Base-by-base conservation (phyloP, 2,329 filamentous ascomycete species). In the Colletotrichum navitas region DNA sequence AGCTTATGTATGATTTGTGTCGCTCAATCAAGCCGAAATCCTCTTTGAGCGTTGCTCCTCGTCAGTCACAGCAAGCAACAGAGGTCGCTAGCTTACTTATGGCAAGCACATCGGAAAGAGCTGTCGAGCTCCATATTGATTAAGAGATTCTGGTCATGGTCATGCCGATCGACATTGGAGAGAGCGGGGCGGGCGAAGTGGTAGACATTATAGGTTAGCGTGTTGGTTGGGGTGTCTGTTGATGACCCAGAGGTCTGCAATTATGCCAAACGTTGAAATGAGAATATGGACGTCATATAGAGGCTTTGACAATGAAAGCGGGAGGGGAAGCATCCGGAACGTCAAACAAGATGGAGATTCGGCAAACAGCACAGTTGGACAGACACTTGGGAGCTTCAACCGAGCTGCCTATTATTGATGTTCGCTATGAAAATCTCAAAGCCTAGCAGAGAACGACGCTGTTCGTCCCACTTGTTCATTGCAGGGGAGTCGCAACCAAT, bases 81-180 rank as follows among this genome's bases (percentile, higher is more conserved):
- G 34, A 26, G 47, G 56, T 14, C 11, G 39, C 54, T 56, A 39
- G 36, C 24, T 58, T 24, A 10, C 7, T 62, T 62, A 34, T 8
- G 65, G 65, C 26, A 67, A 67, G 49, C 26, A 34, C 14, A 29
- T 62, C 56, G 65, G 45, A 36, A 43, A 7, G 24, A 16, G 21
- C 45, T 45, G 54, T 26, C 34, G n/a, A n/a, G 24, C 60, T 39
- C 47, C 45, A 29, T 36, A n/a, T 14, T 61, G 6, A 26, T 49
- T 55, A 39, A n/a, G 56, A 47, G 34, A 67, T 24, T 26, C 39
- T 32, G 47, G 18, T 55, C 34, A 55, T 55, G 26, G 36, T 8
- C 29, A 11, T 26, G 56, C n/a, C n/a, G 65, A 67, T 67, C 65
- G 7, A 47, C 49, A 55, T 67, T 47, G 32, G 10, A 45, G 24